Conservation (phyloP, 108 stramenopile genomes). For the Parmales sp. region DNA sequence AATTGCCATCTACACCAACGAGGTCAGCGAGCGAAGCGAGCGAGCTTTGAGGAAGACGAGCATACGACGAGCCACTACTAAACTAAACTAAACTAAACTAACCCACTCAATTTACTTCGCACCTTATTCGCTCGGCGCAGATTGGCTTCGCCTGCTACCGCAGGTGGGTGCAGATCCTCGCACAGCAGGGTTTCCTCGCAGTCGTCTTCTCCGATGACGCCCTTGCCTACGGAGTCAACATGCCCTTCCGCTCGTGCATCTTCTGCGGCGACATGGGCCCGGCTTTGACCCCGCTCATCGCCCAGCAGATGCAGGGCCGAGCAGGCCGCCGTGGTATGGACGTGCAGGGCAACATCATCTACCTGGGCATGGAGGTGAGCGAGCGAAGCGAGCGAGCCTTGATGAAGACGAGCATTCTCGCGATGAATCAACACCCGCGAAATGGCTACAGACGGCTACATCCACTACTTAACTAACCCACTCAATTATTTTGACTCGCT, state of each 20-base stretch:
- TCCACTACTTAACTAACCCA: no score
- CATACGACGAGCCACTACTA: no score
- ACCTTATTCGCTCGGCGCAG: no score
- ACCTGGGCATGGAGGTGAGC: conserved; percentile 95
- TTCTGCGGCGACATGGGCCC: conserved; percentile 96
- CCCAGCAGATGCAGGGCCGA: conserved; percentile 98
- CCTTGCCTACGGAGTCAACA: conserved; percentile 98
- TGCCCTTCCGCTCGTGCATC: conserved; percentile 97
- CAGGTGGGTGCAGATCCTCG: conserved; percentile 90
- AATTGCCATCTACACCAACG: conserved; percentile 97
- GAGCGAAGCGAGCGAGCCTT: no score
- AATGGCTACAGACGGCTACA: no score
- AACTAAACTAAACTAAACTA: no score
- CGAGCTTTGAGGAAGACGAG: no score
- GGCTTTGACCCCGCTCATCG: conserved; percentile 80
- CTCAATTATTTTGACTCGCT: no score
- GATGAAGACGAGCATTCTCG: no score
- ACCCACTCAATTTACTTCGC: no score
- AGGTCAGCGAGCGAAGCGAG: no score
- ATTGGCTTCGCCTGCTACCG: conserved; percentile 93
- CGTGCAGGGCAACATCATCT: conserved; percentile 96
- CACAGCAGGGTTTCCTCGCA: conserved; percentile 94
- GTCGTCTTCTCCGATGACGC: conserved; percentile 95
- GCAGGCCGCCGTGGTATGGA: conserved; percentile 98
- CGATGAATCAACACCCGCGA: no score